A percentile compares a stretch with the other conserved stretches of the same genome.
These are phyloP conservation scores for Beauveria bassiana DNA, from an alignment of 2,329 filamentous ascomycete species.

Conservation along the genomic window DNA sequence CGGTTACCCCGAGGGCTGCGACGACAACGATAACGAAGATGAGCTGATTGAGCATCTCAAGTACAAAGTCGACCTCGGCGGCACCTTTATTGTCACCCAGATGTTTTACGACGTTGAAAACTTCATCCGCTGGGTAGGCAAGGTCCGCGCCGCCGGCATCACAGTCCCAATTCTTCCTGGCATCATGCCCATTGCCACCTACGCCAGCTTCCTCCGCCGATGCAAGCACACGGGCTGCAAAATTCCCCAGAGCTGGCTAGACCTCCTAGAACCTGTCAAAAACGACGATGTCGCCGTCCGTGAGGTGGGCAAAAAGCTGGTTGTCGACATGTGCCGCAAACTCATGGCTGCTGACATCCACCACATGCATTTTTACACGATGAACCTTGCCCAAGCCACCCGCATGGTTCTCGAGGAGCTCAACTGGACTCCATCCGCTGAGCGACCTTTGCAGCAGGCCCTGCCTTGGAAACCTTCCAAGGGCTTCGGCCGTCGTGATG, in stretches of 20 bases:
- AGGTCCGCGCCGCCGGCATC: constrained; percentile 79
- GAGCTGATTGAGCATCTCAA: constrained; percentile 84
- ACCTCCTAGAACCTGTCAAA: constrained; percentile 83
- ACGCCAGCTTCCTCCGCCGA: constrained; percentile 83
- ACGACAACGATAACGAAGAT: constrained; percentile 85
- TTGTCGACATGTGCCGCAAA: constrained; percentile 84
- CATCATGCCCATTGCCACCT: constrained; percentile 86
- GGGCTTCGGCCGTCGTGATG: constrained; percentile 76
- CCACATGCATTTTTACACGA: constrained; percentile 97
- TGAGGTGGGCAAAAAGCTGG: constrained; percentile 77
- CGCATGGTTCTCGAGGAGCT: constrained; percentile 91
- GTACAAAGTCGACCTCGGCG: constrained; percentile 92
- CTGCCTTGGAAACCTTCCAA: constrained; percentile 95
- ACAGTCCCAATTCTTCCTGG: constrained; percentile 75
- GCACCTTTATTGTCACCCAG: constrained; percentile 90
- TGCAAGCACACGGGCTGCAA: constrained; percentile 86
- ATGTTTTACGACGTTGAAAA: constrained; percentile 99
- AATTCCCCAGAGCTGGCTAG: constrained; percentile 73
- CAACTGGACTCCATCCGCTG: constrained; percentile 66
- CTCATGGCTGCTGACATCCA: constrained; percentile 75
- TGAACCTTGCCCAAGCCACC: constrained; percentile 94
- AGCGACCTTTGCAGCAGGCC: constrained; percentile 76
- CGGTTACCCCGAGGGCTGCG: constrained; percentile 90
- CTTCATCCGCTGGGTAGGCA: constrained; percentile 84
- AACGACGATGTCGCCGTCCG: constrained; percentile 92